Conservation (phyloP, 129 eudicot species). For the Scalesia atractyloides region DNA sequence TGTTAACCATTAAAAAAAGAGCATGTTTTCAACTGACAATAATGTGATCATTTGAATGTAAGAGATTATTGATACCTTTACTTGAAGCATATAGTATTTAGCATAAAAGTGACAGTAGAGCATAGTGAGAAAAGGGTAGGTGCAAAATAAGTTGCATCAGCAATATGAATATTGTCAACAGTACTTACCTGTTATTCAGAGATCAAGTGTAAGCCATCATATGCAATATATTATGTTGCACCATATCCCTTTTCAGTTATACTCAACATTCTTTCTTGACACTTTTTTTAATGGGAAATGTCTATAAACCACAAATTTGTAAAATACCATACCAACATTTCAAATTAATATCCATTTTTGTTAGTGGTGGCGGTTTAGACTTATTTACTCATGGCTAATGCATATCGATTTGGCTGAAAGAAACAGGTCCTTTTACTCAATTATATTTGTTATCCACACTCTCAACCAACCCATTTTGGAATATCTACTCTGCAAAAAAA, state of each 20-base stretch:
- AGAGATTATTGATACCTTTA: too few relatives aligned
- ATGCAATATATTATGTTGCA: conserved; percentile 44
- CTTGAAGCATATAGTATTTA: too few relatives aligned
- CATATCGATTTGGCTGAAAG: not conserved
- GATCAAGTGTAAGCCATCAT: conserved; percentile 68
- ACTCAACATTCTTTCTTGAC: not conserved
- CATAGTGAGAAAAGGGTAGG: conserved; percentile 13
- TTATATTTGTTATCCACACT: not conserved
- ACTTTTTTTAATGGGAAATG: not conserved
- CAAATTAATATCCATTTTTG: not conserved
- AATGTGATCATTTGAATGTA: too few relatives aligned
- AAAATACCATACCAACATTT: too few relatives aligned
- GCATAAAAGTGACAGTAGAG: not conserved
- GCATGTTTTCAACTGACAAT: too few relatives aligned
- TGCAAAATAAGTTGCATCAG: conserved; percentile 47
- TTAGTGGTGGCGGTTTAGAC: not conserved
- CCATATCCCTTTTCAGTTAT: conserved; percentile 28
- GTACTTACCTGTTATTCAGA: conserved; percentile 58
- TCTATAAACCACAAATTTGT: too few relatives aligned
- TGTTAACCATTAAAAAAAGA: too few relatives aligned
- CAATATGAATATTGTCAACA: conserved; percentile 47
- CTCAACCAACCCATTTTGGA: not conserved
- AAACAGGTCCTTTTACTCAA: not conserved
- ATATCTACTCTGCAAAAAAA: conserved; percentile 25
- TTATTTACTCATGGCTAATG: not conserved